Evolutionary conservation across 306 rosid species (phyloP).

Genomic region (Amphicarpaea edgeworthii): DNA sequence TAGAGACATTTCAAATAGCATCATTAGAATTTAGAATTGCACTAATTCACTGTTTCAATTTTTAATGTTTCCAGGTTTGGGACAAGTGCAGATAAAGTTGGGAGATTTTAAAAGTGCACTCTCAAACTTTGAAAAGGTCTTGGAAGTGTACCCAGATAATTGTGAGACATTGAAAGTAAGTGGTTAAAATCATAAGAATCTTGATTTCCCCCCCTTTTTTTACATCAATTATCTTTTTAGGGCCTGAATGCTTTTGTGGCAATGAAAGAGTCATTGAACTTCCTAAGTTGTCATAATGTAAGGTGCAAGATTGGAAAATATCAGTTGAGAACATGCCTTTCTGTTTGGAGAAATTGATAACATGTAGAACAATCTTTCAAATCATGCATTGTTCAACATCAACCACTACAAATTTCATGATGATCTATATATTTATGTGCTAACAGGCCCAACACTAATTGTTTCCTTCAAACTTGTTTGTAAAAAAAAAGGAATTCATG

Average conservation of each 20-base stretch:
- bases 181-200: conserved; percentile 42
- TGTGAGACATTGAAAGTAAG: conserved; percentile 93
- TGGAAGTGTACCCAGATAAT: conserved; percentile 90
- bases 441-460: not conserved
- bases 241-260: not conserved
- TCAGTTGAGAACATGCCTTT: conserved; percentile 6
- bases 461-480: conserved; percentile 12
- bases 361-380: conserved; percentile 4
- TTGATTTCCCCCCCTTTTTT: conserved; percentile 16
- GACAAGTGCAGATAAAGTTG: conserved; percentile 96
- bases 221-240: conserved; percentile 17
- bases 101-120: conserved; percentile 94
- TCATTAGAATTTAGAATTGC: too few species aligned
- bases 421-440: conserved; percentile 18
- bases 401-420: conserved; percentile 8
- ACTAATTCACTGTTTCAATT: conserved; percentile 41
- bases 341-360: conserved; percentile 32
- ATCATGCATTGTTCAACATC: not conserved
- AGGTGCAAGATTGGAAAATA: conserved; percentile 37
- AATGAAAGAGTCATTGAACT: not conserved
- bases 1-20: conserved; percentile 19
- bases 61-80: conserved; percentile 72
- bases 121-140: conserved; percentile 90
- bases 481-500: conserved; percentile 8
- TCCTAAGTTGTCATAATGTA: conserved; percentile 29